These are phyloP conservation scores for Teratosphaeria pseudoeucalypti DNA, from an alignment of 2,329 filamentous ascomycete species.

Conservation along the genomic window DNA sequence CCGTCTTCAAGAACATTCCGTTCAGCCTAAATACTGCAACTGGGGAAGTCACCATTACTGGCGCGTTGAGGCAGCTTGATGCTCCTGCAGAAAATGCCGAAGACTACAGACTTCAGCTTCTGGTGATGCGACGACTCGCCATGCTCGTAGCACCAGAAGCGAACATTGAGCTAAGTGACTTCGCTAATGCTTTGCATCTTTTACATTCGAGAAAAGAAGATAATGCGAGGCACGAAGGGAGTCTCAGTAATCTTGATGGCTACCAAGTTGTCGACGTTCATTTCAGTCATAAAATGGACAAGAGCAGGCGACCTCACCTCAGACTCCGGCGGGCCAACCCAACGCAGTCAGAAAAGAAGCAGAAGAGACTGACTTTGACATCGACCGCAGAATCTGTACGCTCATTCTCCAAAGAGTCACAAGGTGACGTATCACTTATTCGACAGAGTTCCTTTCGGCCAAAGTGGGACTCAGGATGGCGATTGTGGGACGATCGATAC, in stretches of 20 bases:
- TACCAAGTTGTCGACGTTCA: not conserved
- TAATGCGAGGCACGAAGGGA: not conserved
- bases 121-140: constrained; percentile 5
- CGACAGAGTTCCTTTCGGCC: not conserved
- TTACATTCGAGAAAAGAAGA: not conserved
- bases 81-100: not conserved
- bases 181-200: not conserved
- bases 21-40: constrained; percentile 18
- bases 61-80: not conserved
- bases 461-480: constrained; percentile 20
- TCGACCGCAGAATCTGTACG: not conserved
- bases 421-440: not conserved
- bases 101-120: not conserved
- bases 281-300: not conserved
- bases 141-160: not conserved
- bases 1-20: constrained; percentile 40
- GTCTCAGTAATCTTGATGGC: not conserved
- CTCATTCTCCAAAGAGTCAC: not conserved
- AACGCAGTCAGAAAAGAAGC: not conserved
- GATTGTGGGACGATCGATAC: constrained; percentile 46
- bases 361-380: not conserved
- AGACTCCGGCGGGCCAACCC: not conserved
- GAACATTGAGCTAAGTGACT: not conserved
- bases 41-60: not conserved
- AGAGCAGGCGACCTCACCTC: not conserved